Conservation (phyloP, 495 filamentous ascomycete species). For the Podospora comata region DNA sequence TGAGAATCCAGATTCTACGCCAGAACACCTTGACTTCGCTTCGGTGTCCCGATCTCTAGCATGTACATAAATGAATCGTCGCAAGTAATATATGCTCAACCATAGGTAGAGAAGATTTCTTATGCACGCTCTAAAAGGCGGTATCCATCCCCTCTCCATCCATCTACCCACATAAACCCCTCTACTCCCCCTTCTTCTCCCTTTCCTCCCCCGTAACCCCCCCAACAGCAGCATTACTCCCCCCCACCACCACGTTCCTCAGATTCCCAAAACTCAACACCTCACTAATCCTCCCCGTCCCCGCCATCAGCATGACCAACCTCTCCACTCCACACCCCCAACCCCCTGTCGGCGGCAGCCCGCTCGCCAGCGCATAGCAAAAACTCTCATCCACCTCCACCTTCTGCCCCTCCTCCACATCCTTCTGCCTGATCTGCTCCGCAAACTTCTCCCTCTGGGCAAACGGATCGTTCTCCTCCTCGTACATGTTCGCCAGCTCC, state of each 20-base stretch:
- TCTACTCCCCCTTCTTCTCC: slow-evolving; percentile 1
- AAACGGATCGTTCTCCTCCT: slow-evolving; percentile 93
- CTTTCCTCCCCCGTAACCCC: neutral
- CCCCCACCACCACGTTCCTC: slow-evolving; percentile 56
- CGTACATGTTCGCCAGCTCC: slow-evolving; percentile 92
- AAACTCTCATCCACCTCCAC: slow-evolving; percentile 73
- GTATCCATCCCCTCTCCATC: neutral
- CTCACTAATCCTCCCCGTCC: slow-evolving; percentile 71
- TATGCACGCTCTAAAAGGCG: neutral
- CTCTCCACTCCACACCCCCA: slow-evolving; percentile 95
- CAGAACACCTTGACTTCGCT: no score
- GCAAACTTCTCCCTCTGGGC: slow-evolving; percentile 82
- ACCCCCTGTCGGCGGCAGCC: slow-evolving; percentile 87
- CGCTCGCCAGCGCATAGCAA: slow-evolving; percentile 76
- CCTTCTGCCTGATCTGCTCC: slow-evolving; percentile 39
- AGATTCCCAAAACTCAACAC: slow-evolving; percentile 84
- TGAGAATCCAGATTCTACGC: no score
- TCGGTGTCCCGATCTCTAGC: no score
- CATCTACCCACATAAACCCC: neutral
- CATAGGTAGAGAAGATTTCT: no score
- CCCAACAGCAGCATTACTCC: slow-evolving; percentile 2
- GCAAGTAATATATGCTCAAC: no score
- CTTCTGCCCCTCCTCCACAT: slow-evolving; percentile 12
- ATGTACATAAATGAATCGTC: no score
- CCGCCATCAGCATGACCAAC: slow-evolving; percentile 82